phyloP scores from a whole-genome alignment of 495 filamentous ascomycete genomes.

The Acidiella bohemica region DNA sequence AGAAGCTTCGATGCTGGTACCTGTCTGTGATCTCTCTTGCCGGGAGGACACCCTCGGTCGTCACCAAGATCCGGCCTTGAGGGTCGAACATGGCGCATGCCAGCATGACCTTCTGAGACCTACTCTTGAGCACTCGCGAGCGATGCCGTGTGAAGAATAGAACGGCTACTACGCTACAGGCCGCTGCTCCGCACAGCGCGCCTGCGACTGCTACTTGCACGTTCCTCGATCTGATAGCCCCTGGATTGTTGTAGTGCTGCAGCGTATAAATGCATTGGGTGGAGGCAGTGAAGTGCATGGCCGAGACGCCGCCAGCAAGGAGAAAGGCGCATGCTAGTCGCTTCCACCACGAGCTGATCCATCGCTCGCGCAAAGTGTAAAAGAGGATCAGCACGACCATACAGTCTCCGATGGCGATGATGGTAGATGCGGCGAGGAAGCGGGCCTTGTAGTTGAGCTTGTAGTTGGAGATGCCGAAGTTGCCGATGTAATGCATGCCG shows the following conservation, averaged over 20 bases:
- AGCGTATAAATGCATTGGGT: conserved; percentile 54
- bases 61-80: conserved; percentile 64
- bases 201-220: conserved; percentile 17
- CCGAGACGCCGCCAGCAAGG: conserved; percentile 60
- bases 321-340: conserved; percentile 49
- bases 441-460: conserved; percentile 39
- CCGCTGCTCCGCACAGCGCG: conserved; percentile 20
- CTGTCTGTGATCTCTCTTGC: conserved; percentile 65
- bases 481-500: conserved; percentile 85
- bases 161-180: conserved; percentile 49
- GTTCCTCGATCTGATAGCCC: conserved; percentile 36
- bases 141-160: conserved; percentile 26
- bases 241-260: conserved; percentile 19
- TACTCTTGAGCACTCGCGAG: conserved; percentile 23
- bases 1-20: conserved; percentile 59
- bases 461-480: conserved; percentile 73
- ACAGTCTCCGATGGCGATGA: conserved; percentile 60
- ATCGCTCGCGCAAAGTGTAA: conserved; percentile 60
- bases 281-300: conserved; percentile 80
- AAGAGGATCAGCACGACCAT: conserved; percentile 57
- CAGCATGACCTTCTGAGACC: conserved; percentile 66
- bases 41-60: conserved; percentile 66
- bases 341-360: conserved; percentile 70
- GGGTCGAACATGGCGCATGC: conserved; percentile 64
- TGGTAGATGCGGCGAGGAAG: conserved; percentile 52